These are phyloP conservation scores for Pichia sp. DNA, from an alignment of 1,139 yeast species.

Conservation along the genomic window DNA sequence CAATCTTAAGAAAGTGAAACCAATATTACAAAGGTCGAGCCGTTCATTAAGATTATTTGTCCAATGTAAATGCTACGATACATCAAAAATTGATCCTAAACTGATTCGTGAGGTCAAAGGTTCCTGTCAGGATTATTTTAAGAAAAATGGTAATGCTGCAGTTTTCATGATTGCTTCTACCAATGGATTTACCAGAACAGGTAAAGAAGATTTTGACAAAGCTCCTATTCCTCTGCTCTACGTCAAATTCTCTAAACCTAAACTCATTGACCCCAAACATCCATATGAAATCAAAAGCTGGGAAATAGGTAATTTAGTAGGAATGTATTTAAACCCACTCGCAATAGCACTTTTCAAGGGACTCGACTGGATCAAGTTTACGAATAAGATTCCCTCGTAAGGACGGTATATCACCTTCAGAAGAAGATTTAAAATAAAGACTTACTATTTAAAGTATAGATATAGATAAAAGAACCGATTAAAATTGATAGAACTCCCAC, in stretches of 20 bases:
- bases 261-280: conserved; percentile 22
- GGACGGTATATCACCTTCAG: background rate
- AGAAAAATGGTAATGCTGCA: conserved; percentile 47
- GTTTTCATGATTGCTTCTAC: conserved; percentile 55
- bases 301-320: conserved; percentile 36
- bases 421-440: no score
- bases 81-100: conserved; percentile 30
- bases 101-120: conserved; percentile 34
- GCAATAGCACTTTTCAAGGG: conserved; percentile 43
- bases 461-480: background rate
- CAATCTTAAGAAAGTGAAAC: conserved; percentile 29
- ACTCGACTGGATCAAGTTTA: conserved; percentile 31
- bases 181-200: conserved; percentile 55
- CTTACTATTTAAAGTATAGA: background rate
- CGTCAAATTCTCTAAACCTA: conserved; percentile 39
- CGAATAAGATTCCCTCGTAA: conserved; percentile 3
- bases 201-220: conserved; percentile 49
- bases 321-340: conserved; percentile 43
- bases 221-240: conserved; percentile 52
- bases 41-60: conserved; percentile 26
- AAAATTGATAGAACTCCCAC: background rate
- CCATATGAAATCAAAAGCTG: conserved; percentile 42
- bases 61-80: conserved; percentile 30
- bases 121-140: conserved; percentile 24
- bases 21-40: conserved; percentile 24